Base-by-base conservation (phyloP, 1,284 basidiomycete species). In the Ustilago loliicola region DNA sequence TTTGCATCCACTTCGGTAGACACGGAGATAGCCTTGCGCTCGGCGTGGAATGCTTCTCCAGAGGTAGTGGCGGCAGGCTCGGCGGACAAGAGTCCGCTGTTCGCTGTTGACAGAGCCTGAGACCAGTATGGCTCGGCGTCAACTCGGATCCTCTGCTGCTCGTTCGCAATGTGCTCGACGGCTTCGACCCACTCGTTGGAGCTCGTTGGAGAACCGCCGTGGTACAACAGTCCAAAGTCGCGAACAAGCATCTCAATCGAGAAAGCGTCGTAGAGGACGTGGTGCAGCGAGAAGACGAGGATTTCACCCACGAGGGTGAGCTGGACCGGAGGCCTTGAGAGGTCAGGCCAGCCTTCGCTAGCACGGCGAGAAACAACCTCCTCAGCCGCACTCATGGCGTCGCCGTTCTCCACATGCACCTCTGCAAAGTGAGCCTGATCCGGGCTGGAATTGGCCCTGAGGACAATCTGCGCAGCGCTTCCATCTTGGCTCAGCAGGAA, bases 221-320 rank as follows among this genome's bases (percentile, higher is more conserved):
- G 23, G 67, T 82, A 82, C 15, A 84, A 29, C 23, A 61, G 30
- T 0, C 25, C 64, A 25, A 83, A 72, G 57, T 85, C 84, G n/a
- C 61, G 48, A 19, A 80, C 59, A 10, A 85, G 51, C 61, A 83
- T 54, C 21, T 75, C 73, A 59, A 85, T 72, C 30, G 81, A 80
- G 55, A 73, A 78, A 8, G 81, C 81, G 48, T 85, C 85, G 66
- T 85, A 86, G 23, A 86, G 75, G 10, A 79, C 69, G 29, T 86
- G 85, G 63, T 81, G 76, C 17, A 86, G 64, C 36, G 76, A 77
- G 25, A 85, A 73, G 21, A 86, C 62, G 3, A 85, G 34, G 19
- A 66, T 55, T 21, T 75, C 68, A 1, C 66, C 63, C 1, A 77
- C 76, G 11, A 74, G 38, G 5, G 67, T 68, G n/a, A 78, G 62